Evolutionary conservation across 257 asterid species (phyloP).

Genomic region (Eustoma russellianum): DNA sequence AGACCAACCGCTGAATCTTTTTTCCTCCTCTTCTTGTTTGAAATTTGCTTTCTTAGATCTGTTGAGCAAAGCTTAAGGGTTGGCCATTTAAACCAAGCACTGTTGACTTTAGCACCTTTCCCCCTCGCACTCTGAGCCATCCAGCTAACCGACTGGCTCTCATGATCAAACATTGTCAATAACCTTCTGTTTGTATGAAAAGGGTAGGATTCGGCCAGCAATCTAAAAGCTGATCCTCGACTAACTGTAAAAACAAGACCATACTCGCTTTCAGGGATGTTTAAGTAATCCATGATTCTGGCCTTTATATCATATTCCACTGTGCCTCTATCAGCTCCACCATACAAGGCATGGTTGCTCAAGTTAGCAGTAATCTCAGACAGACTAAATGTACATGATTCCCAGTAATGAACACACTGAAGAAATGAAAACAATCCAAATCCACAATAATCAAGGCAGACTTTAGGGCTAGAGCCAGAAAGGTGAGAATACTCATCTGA

Average conservation of each 20-base stretch:
- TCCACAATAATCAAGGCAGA: slow-evolving; percentile 96
- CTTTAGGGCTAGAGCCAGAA: slow-evolving; percentile 52
- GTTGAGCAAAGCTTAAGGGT: slow-evolving; percentile 92
- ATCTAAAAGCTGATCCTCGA: slow-evolving; percentile 90
- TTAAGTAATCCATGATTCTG: slow-evolving; percentile 88
- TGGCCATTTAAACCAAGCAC: slow-evolving; percentile 99
- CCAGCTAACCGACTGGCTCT: slow-evolving; percentile 94
- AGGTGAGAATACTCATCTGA: slow-evolving; percentile 81
- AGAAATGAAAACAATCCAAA: slow-evolving; percentile 92
- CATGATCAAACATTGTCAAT: slow-evolving; percentile 97
- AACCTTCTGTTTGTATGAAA: slow-evolving; percentile 87
- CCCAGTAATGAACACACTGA: slow-evolving; percentile 95
- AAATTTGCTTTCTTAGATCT: slow-evolving; percentile 83
- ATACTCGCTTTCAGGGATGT: slow-evolving; percentile 91
- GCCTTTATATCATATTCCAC: slow-evolving; percentile 81
- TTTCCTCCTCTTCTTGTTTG: slow-evolving; percentile 75
- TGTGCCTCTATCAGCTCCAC: slow-evolving; percentile 82
- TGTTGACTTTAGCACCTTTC: slow-evolving; percentile 90
- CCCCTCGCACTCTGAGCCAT: slow-evolving; percentile 95
- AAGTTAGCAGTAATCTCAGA: slow-evolving; percentile 95
- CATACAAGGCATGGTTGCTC: slow-evolving; percentile 94
- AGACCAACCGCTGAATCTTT: slow-evolving; percentile 91
- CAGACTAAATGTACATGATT: slow-evolving; percentile 82
- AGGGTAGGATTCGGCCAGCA: slow-evolving; percentile 94
- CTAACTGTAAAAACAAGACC: slow-evolving; percentile 98